Evolutionary conservation across 495 filamentous ascomycete genomes (phyloP), one percentile per base, ranked within the genome.

Genomic region (Penicillium cosmopolitanum): DNA sequence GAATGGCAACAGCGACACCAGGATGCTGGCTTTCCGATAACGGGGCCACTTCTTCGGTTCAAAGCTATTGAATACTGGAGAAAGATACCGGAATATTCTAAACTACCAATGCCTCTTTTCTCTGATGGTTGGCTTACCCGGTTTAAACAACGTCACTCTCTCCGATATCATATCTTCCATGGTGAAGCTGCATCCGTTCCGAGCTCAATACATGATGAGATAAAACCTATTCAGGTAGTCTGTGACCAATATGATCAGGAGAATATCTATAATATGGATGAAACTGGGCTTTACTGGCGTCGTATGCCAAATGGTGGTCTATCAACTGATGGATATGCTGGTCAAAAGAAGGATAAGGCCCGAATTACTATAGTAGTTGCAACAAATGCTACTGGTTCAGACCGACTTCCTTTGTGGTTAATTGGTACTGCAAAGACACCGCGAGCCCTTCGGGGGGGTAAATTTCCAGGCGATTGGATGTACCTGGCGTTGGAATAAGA

Each of bases 351-450:
- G 42, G 48, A 58, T 47, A 53, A 66, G 33, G 42, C 53, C 28
- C 19, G 56, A 33, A 65, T 73, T 21, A 57, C 64, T 42, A 47
- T 67, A 19, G 58, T 47, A n/a, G 50, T 69, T 21, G 36, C 46
- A 18, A 56, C 55, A 9, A 67, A 70, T 61, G 56, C 58, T 31
- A 58, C 55, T 50, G 56, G 56, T 51, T 60, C 52, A 21, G 64
- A 72, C 35, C 54, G 58, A 43, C 11, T 64, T 8, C 54, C 58
- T 50, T 35, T 60, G 36, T 67, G 54, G 55, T 15, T 68, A 15
- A 67, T 74, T 62, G 62, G 69, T 0, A 70, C 51, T 34, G 58
- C 57, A 46, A 56, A 63, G 31, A 60, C 54, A 4, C 58, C 70
- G 2, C 51, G 60, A 21, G 59, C 53, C 5, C 61, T 70, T 40